A percentile compares a stretch with the other conserved stretches of the same genome.
Evolutionary conservation across 2,329 filamentous ascomycete species (phyloP).

Genomic region (Colletotrichum costaricense): DNA sequence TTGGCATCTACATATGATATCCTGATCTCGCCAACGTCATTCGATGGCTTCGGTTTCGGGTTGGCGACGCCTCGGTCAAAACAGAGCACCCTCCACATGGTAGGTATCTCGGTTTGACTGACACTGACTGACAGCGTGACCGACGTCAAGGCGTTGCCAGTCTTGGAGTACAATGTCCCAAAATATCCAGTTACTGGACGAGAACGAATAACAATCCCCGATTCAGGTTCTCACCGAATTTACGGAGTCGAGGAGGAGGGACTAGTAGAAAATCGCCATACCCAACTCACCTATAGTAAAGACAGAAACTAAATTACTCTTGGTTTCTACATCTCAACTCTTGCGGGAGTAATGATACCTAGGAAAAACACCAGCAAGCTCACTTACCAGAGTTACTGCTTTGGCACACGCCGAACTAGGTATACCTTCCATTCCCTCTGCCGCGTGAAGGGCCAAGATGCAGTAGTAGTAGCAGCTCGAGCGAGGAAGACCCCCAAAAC

Average conservation of each 20-base stretch:
- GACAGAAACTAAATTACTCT: background rate
- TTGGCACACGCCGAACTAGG: background rate
- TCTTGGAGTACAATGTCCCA: background rate
- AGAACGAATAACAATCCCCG: background rate
- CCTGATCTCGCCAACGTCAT: too few relatives aligned
- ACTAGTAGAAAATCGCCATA: background rate
- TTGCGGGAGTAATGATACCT: background rate
- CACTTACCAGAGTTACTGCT: background rate
- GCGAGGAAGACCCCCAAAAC: background rate
- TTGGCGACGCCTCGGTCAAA: background rate
- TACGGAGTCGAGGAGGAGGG: background rate
- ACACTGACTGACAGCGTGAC: background rate
- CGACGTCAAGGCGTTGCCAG: background rate
- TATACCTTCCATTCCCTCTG: background rate
- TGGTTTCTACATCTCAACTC: background rate
- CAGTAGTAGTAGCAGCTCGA: background rate
- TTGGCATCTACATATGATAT: background rate
- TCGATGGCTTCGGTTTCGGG: background rate
- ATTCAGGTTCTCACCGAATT: background rate
- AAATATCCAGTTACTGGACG: background rate
- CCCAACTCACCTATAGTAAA: background rate
- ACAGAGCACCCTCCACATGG: background rate
- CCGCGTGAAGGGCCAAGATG: background rate
- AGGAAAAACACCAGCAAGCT: background rate
- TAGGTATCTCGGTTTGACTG: background rate